Evolutionary conservation across 352 stramenopile genomes (phyloP), one percentile per base, ranked within the genome.

Genomic region (Pythium phragmiticola): DNA sequence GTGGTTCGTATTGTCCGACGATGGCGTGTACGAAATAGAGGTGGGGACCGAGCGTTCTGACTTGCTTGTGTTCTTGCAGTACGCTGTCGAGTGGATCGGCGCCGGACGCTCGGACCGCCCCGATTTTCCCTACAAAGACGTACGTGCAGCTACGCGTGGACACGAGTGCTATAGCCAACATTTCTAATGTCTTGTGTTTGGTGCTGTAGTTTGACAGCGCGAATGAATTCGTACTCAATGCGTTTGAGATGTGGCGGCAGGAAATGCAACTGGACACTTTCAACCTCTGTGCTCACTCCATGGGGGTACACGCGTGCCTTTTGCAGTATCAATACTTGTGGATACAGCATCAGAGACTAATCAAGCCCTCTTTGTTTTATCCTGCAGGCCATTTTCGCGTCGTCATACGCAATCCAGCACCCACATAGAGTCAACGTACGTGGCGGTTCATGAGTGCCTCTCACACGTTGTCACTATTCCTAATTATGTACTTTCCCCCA

Each of bases 11-110:
- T 30, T 26, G 30, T 2, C 11, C 4, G 13, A 36, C 33, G 43
- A 28, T 41, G 53, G 3, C 16, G 46, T 49, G 33, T n/a, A 14
- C 12, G 16, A 23, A 21, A 17, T 11, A 0, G 48, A 30, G 23
- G 4, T 23, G 7, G 16, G 30, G 48, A 13, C 9, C 13, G 16
- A 55, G 26, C 17, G 21, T 55, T 12, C 30, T 46, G 30, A 49
- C 53, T 34, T 49, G n/a, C 23, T 16, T 30, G 2, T 43, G 6
- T n/a, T 28, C 12, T n/a, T 34, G 43, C 41, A 94, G 83, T 95
- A 93, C 65, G 82, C 86, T 3, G 86, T 95, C 30, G 84, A 95
- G 50, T 95, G 86, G 86, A 89, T 92, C 51, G 86, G 86, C 47
- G 77, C 88, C 34, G 86, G 81, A 3, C 86, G 86, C 13, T 93